Evolutionary conservation across 2,329 filamentous ascomycete genomes (phyloP).

Genomic region (Aspergillus fijiensis): DNA sequence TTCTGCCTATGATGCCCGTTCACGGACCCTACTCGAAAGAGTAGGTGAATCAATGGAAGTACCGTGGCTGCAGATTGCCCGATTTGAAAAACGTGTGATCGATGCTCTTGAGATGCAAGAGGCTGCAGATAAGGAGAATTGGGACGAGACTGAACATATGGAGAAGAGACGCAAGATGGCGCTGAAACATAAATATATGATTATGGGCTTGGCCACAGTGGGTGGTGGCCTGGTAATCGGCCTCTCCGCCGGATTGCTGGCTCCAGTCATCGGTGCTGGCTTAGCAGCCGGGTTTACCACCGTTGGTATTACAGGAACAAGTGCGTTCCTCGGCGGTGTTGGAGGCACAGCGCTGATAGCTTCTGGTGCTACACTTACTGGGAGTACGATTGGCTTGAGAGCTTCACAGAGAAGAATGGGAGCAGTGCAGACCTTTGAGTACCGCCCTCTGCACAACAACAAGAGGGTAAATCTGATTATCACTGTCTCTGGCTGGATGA

Average conservation of each 20-base stretch:
- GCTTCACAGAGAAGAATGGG: constrained; percentile 87
- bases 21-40: constrained; percentile 76
- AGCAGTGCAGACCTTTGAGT: constrained; percentile 94
- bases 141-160: constrained; percentile 96
- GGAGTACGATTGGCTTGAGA: constrained; percentile 78
- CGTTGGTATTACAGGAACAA: constrained; percentile 85
- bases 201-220: constrained; percentile 96
- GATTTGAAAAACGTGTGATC: constrained; percentile 95
- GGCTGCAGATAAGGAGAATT: constrained; percentile 88
- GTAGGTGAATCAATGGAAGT: constrained; percentile 80
- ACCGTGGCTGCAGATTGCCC: constrained; percentile 87
- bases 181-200: constrained; percentile 78
- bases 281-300: constrained; percentile 93
- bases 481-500: constrained; percentile 97
- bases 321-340: constrained; percentile 84
- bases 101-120: constrained; percentile 98
- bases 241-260: constrained; percentile 84
- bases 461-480: constrained; percentile 95
- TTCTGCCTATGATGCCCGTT: constrained; percentile 86
- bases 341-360: constrained; percentile 94
- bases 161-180: constrained; percentile 78
- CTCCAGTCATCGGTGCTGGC: constrained; percentile 90
- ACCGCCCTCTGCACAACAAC: constrained; percentile 94
- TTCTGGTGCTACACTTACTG: constrained; percentile 80
- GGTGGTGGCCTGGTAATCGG: constrained; percentile 94